phyloP scores from a whole-genome alignment of 805 yeast species.

The Kazachstania viticola region DNA sequence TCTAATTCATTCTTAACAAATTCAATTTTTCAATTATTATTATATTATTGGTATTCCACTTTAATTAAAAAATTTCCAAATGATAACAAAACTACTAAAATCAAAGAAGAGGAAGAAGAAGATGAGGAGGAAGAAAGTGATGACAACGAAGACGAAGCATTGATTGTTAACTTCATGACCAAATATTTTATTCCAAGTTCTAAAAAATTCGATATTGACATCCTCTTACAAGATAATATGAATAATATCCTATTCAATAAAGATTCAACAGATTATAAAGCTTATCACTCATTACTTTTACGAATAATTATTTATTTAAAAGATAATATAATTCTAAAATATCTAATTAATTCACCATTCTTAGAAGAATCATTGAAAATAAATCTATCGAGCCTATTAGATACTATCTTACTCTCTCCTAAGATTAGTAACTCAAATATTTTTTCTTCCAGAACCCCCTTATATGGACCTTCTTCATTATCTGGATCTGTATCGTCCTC shows the following conservation, averaged over 20 bases:
- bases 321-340: conserved; percentile 8
- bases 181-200: conserved; percentile 6
- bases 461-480: too few relatives aligned
- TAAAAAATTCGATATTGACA: conserved; percentile 8
- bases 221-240: conserved; percentile 8
- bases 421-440: too few relatives aligned
- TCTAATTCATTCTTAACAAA: conserved; percentile 8
- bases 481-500: too few relatives aligned
- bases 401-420: too few relatives aligned
- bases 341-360: conserved; percentile 5
- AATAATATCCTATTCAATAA: conserved; percentile 8
- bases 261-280: conserved; percentile 7
- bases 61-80: too few relatives aligned
- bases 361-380: conserved; percentile 6
- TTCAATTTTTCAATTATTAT: conserved; percentile 14
- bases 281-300: conserved; percentile 8
- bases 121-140: too few relatives aligned
- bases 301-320: conserved; percentile 6
- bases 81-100: not conserved
- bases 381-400: too few relatives aligned
- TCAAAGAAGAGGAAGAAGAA: not conserved
- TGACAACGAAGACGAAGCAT: too few relatives aligned
- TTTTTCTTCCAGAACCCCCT: too few relatives aligned
- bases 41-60: conserved; percentile 14
- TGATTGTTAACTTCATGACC: conserved; percentile 7